phyloP scores from a whole-genome alignment of 345 rosid genomes.

The Psidium guajava region DNA sequence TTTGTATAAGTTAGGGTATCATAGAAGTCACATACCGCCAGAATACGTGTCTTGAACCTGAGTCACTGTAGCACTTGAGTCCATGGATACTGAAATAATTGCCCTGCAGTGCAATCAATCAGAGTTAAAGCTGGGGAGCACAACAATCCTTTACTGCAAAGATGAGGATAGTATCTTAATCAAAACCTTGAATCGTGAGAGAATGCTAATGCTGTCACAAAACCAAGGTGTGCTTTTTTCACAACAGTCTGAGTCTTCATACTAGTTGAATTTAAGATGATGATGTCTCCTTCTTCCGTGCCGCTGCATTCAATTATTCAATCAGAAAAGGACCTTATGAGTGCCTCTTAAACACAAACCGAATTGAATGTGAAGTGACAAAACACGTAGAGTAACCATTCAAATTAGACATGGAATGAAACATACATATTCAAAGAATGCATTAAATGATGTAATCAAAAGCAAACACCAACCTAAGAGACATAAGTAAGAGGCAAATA shows the following conservation, averaged over 20 bases:
- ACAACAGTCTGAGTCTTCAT: constrained; percentile 33
- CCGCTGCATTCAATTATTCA: constrained; percentile 44
- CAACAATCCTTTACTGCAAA: not conserved
- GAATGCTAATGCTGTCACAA: constrained; percentile 68
- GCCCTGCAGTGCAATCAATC: constrained; percentile 37
- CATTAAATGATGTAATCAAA: too few species aligned
- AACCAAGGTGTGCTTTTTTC: constrained; percentile 38
- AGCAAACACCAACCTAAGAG: too few species aligned
- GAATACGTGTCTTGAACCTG: constrained; percentile 27
- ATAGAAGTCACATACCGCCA: constrained; percentile 20
- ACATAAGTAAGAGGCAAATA: too few species aligned
- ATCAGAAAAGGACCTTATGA: not conserved
- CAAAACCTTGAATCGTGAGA: constrained; percentile 80
- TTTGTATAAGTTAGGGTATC: not conserved
- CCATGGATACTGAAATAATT: constrained; percentile 72
- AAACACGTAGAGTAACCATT: too few species aligned
- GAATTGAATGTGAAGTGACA: not conserved
- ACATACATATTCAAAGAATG: too few species aligned
- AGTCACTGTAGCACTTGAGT: constrained; percentile 72
- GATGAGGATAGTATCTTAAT: not conserved
- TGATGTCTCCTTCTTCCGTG: constrained; percentile 51
- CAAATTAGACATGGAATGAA: too few species aligned
- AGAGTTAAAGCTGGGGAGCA: not conserved
- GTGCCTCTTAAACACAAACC: not conserved
- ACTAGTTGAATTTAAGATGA: constrained; percentile 38